A percentile compares a stretch with the other conserved stretches of the same genome.
Evolutionary conservation across 192 early-diverging fungal genomes (phyloP).

Genomic region (Martensiomyces pterosporus): DNA sequence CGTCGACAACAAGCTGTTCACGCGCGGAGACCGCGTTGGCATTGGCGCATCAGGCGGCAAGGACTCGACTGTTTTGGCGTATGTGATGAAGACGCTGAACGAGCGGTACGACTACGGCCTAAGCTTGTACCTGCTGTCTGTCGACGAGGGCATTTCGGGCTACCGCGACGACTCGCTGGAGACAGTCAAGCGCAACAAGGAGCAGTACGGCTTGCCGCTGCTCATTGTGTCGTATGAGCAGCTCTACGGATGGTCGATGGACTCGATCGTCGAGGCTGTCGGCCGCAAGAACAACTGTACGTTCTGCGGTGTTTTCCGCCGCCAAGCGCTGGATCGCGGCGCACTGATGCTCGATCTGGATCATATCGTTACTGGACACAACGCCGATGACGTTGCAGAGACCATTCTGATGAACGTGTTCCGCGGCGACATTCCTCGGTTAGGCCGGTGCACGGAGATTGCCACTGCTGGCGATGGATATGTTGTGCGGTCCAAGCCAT

Average conservation of each 20-base stretch:
- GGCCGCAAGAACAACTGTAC: constrained; percentile 99
- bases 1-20: constrained; percentile 74
- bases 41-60: constrained; percentile 95
- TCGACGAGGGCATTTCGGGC: constrained; percentile 97
- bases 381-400: constrained; percentile 98
- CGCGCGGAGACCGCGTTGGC: constrained; percentile 81
- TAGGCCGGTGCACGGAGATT: constrained; percentile 91
- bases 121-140: constrained; percentile 84
- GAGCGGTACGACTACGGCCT: constrained; percentile 89
- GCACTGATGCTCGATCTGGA: constrained; percentile 84
- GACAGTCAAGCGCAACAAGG: constrained; percentile 94
- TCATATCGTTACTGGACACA: constrained; percentile 98
- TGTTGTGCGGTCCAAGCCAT: constrained; percentile 90
- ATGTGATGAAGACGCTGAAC: constrained; percentile 92
- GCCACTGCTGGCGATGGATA: constrained; percentile 70
- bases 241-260: constrained; percentile 99
- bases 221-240: constrained; percentile 93
- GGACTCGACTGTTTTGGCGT: constrained; percentile 95
- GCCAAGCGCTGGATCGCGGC: constrained; percentile 95
- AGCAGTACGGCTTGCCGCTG: constrained; percentile 90
- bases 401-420: constrained; percentile 98
- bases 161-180: constrained; percentile 98
- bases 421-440: constrained; percentile 87
- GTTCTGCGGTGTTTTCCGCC: constrained; percentile 96
- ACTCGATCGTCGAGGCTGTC: constrained; percentile 90